phyloP scores from a whole-genome alignment of 768 basidiomycete species.

The Cystoderma amianthinum region DNA sequence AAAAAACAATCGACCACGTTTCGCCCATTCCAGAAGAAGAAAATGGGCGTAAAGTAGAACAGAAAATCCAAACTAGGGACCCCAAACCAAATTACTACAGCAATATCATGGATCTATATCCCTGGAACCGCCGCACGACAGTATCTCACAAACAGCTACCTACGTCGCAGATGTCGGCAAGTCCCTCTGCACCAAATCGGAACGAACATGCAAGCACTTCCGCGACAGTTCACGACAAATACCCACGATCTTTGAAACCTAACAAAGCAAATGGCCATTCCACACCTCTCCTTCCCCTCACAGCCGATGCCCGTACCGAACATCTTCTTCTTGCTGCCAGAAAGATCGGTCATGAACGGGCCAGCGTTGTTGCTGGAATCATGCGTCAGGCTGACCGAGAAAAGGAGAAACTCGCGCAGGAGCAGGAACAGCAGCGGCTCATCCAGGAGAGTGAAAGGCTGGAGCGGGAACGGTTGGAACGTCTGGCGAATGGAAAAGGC shows the following conservation, averaged over 20 bases:
- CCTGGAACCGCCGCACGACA: too few relatives aligned
- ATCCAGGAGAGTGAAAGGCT: constrained; percentile 19
- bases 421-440: constrained; percentile 15
- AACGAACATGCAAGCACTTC: too few relatives aligned
- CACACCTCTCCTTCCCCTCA: constrained; percentile 20
- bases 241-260: constrained; percentile 5
- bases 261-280: constrained; percentile 13
- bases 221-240: too few relatives aligned
- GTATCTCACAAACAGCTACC: too few relatives aligned
- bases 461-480: constrained; percentile 21
- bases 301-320: constrained; percentile 64
- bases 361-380: constrained; percentile 47
- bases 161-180: too few relatives aligned
- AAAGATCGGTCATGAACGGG: constrained; percentile 58
- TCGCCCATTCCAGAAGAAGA: too few relatives aligned
- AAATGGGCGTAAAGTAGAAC: too few relatives aligned
- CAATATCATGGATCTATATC: too few relatives aligned
- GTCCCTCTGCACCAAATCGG: too few relatives aligned
- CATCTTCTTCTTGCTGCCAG: constrained; percentile 67
- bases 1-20: too few relatives aligned
- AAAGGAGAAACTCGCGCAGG: constrained; percentile 23
- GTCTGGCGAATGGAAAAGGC: constrained; percentile 15
- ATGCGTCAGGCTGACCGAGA: constrained; percentile 29
- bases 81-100: too few relatives aligned
- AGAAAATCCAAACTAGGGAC: too few relatives aligned